Conservation (phyloP, 768 basidiomycete species). For the Agaricus subrufescens region DNA sequence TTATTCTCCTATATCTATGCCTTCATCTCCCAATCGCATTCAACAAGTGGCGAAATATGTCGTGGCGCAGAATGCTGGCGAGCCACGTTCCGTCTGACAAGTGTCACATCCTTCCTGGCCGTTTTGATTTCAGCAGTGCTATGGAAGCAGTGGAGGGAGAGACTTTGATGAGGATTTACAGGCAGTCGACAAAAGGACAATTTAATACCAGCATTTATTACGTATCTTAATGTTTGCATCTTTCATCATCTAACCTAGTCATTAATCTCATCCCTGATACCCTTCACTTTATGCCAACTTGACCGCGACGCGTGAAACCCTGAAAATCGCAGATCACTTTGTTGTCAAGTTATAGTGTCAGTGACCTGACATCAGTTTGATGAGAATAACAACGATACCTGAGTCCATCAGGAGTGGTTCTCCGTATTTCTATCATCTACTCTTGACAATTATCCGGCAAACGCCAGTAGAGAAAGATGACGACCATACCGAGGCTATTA, state of each 20-base stretch:
- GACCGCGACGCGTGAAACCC: too few species aligned
- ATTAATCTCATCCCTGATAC: too few species aligned
- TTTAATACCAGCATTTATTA: too few species aligned
- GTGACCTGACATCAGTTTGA: conserved; percentile 3
- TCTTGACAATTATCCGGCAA: background rate
- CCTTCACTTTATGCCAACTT: too few species aligned
- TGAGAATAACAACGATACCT: background rate
- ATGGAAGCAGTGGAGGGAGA: conserved; percentile 61
- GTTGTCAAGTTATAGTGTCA: background rate
- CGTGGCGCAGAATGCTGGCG: conserved; percentile 60
- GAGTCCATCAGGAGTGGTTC: background rate
- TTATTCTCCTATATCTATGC: conserved; percentile 80
- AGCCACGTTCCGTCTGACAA: conserved; percentile 55
- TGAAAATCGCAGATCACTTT: too few species aligned
- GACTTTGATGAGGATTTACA: conserved; percentile 31
- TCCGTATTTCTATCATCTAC: background rate
- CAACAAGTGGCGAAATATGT: conserved; percentile 42
- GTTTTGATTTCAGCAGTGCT: conserved; percentile 41
- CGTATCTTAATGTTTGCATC: too few species aligned
- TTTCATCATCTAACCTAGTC: too few species aligned
- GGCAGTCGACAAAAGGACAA: background rate
- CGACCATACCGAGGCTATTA: conserved; percentile 9
- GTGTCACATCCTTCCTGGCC: conserved; percentile 38
- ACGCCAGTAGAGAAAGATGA: background rate
- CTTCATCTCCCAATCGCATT: conserved; percentile 51